Conservation (phyloP, 768 basidiomycete species). For the Suillus cothurnatus region DNA sequence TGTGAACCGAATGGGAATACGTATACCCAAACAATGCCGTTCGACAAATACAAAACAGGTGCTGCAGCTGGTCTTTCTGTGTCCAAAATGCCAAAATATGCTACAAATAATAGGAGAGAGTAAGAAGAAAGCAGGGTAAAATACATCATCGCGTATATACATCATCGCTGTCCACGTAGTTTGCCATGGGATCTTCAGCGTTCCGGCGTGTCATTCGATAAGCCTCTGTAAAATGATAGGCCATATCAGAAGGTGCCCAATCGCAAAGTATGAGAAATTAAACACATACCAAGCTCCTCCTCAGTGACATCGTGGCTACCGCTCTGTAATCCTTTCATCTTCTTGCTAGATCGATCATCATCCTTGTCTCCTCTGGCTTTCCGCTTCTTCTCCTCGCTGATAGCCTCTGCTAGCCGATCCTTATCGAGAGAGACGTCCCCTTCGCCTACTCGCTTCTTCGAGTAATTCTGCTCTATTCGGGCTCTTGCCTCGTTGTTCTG, state of each 20-base stretch:
- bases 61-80: background rate
- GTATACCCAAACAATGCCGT: slow-evolving; percentile 5
- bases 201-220: slow-evolving; percentile 77
- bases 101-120: slow-evolving; percentile 6
- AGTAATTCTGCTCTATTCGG: slow-evolving; percentile 68
- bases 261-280: slow-evolving; percentile 2
- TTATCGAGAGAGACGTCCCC: slow-evolving; percentile 78
- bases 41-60: slow-evolving; percentile 5
- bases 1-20: slow-evolving; percentile 17
- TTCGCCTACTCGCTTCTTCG: slow-evolving; percentile 80
- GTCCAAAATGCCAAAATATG: slow-evolving; percentile 3
- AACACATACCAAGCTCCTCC: slow-evolving; percentile 73
- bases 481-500: slow-evolving; percentile 37
- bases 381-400: slow-evolving; percentile 81
- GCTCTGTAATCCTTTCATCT: slow-evolving; percentile 52
- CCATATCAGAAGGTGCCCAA: slow-evolving; percentile 13
- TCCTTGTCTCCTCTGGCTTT: slow-evolving; percentile 61
- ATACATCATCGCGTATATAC: slow-evolving; percentile 14
- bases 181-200: slow-evolving; percentile 90
- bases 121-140: background rate
- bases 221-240: slow-evolving; percentile 62
- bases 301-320: slow-evolving; percentile 84
- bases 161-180: slow-evolving; percentile 70
- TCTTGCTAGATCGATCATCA: slow-evolving; percentile 57
- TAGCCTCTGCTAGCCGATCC: slow-evolving; percentile 64